Conservation (phyloP, 176 grass and related monocot genomes). For the Alloteropsis semialata region DNA sequence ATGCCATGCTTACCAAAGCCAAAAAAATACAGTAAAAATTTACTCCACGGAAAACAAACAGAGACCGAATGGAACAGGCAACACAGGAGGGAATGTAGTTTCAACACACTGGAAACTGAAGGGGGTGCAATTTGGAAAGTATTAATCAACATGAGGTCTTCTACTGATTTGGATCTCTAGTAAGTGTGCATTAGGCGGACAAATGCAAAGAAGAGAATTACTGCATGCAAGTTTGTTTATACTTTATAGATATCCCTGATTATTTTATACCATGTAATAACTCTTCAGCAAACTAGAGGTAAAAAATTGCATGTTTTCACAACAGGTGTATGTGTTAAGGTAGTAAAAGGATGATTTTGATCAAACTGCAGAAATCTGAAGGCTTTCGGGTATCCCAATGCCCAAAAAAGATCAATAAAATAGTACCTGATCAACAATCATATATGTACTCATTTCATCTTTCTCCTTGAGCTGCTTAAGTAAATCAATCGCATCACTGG, state of each 20-base stretch:
- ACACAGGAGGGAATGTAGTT: constrained; percentile 1
- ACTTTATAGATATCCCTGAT: neutral
- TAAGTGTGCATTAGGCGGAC: neutral
- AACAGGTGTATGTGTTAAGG: constrained; percentile 17
- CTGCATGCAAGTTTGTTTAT: neutral
- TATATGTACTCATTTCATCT: constrained; percentile 60
- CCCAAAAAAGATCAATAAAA: constrained; percentile 15
- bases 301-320: neutral
- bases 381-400: neutral
- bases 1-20: neutral
- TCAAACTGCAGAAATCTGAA: constrained; percentile 23
- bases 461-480: constrained; percentile 70
- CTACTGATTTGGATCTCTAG: neutral
- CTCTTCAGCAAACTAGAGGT: constrained; percentile 19
- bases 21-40: neutral
- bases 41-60: constrained; percentile 21
- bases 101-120: constrained; percentile 10
- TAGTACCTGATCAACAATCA: constrained; percentile 75
- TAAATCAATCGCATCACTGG: constrained; percentile 67
- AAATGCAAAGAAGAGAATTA: neutral
- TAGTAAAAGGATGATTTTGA: neutral
- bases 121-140: neutral
- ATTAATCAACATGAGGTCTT: constrained; percentile 1
- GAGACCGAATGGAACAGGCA: neutral
- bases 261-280: constrained; percentile 24